Percentiles rank a stretch among this genome's conserved stretches.
Conservation (phyloP, 495 filamentous ascomycete genomes). For the Ramalina intermedia region DNA sequence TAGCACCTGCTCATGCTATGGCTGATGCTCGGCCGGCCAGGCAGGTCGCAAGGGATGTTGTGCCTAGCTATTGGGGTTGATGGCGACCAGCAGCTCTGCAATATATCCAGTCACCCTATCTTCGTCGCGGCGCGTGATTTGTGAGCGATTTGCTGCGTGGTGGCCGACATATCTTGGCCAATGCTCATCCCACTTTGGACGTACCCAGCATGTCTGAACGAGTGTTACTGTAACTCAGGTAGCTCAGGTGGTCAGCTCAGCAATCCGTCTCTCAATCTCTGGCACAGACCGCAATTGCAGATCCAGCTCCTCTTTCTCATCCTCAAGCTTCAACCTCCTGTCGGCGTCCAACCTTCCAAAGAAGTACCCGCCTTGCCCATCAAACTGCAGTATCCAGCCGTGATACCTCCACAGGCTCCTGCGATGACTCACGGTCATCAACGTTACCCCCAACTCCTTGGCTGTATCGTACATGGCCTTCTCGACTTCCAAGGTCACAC, state of each 20-base stretch:
- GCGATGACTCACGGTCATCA: constrained; percentile 91
- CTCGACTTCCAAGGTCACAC: constrained; percentile 85
- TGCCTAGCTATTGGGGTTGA: not conserved
- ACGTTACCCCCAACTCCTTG: constrained; percentile 75
- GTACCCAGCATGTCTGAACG: too few species aligned
- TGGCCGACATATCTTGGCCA: too few species aligned
- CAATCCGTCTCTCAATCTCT: constrained; percentile 73
- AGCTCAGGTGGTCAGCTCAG: constrained; percentile 46
- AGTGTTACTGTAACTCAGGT: too few species aligned
- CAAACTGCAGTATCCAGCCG: constrained; percentile 84
- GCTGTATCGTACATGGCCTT: constrained; percentile 94
- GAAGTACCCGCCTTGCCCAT: constrained; percentile 80
- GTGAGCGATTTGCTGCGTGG: not conserved
- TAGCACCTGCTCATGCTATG: not conserved
- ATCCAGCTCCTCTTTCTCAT: constrained; percentile 93
- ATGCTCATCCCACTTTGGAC: too few species aligned
- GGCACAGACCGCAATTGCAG: constrained; percentile 68
- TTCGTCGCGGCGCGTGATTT: not conserved
- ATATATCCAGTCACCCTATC: too few species aligned
- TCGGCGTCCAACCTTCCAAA: constrained; percentile 90
- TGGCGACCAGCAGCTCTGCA: too few species aligned
- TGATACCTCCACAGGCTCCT: constrained; percentile 95
- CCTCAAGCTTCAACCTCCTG: constrained; percentile 68
- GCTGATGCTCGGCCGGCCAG: not conserved
- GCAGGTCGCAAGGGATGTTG: not conserved